phyloP scores from a whole-genome alignment of 2,329 filamentous ascomycete genomes.

The Aspergillus transmontanensis region DNA sequence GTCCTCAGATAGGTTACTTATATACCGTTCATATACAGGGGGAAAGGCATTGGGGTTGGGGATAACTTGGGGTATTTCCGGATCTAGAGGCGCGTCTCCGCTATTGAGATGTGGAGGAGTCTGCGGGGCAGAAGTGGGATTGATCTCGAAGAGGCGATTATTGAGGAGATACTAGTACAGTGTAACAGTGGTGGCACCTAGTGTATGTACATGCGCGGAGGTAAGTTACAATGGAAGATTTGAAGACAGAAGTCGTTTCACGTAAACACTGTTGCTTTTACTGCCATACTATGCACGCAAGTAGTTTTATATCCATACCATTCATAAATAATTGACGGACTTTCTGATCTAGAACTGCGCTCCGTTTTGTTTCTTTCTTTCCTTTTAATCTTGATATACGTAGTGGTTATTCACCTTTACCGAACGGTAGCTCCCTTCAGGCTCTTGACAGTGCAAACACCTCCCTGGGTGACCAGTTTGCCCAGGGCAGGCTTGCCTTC shows the following conservation, averaged over 20 bases:
- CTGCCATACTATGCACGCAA: conserved; percentile 3
- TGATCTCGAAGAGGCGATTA: background rate
- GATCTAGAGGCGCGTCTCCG: background rate
- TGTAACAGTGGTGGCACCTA: background rate
- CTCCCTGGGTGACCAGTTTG: conserved; percentile 75
- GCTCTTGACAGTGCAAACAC: conserved; percentile 79
- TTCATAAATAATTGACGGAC: background rate
- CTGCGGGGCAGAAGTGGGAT: background rate
- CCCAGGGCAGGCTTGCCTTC: conserved; percentile 58
- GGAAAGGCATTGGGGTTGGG: background rate
- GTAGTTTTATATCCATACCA: conserved; percentile 5
- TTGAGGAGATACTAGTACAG: background rate
- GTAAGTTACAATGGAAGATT: background rate
- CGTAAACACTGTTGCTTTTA: conserved; percentile 12
- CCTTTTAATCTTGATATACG: conserved; percentile 9
- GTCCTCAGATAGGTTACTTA: background rate
- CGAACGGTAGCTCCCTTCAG: conserved; percentile 80
- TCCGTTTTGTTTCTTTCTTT: conserved; percentile 16
- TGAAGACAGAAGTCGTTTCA: conserved; percentile 8
- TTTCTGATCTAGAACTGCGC: background rate
- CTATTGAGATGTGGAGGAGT: background rate
- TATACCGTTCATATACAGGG: background rate
- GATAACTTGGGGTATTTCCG: background rate
- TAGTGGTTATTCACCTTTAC: conserved; percentile 52
- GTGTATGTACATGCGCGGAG: background rate